A percentile compares a stretch with the other conserved stretches of the same genome.
Evolutionary conservation across 2,329 filamentous ascomycete genomes (phyloP).

Genomic region (Cadophora sp.): DNA sequence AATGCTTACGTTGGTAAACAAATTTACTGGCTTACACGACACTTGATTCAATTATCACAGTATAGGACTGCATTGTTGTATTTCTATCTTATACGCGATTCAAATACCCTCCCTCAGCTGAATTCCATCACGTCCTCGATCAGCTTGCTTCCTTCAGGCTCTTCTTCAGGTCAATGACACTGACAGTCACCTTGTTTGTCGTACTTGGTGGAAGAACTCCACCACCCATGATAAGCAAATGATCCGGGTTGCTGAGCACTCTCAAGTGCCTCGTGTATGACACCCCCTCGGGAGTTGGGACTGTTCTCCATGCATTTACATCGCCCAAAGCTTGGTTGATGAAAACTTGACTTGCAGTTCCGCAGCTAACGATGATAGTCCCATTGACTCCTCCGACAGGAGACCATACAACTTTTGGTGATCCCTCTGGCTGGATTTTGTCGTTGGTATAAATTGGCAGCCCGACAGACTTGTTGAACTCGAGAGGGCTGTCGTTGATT

Average conservation of each 20-base stretch:
- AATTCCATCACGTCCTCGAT: background rate
- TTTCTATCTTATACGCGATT: background rate
- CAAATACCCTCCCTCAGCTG: background rate
- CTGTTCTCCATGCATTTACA: slow-evolving; percentile 38
- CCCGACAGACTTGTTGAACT: slow-evolving; percentile 37
- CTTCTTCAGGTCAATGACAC: slow-evolving; percentile 40
- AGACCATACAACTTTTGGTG: slow-evolving; percentile 42
- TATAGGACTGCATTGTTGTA: background rate
- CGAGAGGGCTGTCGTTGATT: slow-evolving; percentile 40
- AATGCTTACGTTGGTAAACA: no score
- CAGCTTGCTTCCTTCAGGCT: slow-evolving; percentile 26
- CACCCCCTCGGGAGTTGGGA: slow-evolving; percentile 37
- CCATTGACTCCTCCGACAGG: slow-evolving; percentile 41
- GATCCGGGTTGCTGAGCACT: slow-evolving; percentile 38
- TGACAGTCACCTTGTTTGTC: slow-evolving; percentile 42
- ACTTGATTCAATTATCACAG: background rate
- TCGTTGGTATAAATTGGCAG: slow-evolving; percentile 37
- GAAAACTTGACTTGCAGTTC: slow-evolving; percentile 38
- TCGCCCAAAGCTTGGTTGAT: slow-evolving; percentile 41
- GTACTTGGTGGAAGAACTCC: slow-evolving; percentile 41
- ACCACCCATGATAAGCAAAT: slow-evolving; percentile 42
- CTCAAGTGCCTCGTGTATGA: slow-evolving; percentile 42
- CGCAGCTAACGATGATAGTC: slow-evolving; percentile 42
- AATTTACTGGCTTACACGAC: no score
- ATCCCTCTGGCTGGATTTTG: slow-evolving; percentile 38